Evolutionary conservation across 2,329 filamentous ascomycete species (phyloP).

Genomic region (Simplicillium sp.): DNA sequence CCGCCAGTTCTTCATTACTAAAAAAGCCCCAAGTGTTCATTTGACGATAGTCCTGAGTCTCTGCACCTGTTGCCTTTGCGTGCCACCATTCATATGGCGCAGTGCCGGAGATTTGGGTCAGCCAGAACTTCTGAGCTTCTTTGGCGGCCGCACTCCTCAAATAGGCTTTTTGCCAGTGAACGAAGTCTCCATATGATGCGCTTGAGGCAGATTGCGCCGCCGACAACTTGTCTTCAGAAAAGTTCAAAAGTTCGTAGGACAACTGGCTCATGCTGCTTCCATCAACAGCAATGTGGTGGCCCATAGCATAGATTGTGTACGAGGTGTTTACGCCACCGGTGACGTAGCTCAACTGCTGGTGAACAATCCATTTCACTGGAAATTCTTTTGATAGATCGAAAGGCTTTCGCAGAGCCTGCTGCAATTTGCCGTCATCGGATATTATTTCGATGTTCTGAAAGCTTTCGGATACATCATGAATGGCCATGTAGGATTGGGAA

Average conservation of each 20-base stretch:
- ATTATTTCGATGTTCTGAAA: slow-evolving; percentile 3
- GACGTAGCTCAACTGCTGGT: not conserved
- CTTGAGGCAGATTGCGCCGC: too few relatives aligned
- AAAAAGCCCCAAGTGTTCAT: slow-evolving; percentile 2
- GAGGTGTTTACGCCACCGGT: not conserved
- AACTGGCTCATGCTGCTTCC: slow-evolving; percentile 8
- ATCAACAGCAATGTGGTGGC: slow-evolving; percentile 9
- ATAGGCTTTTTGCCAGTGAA: slow-evolving; percentile 1
- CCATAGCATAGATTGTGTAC: slow-evolving; percentile 1
- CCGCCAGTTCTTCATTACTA: not conserved
- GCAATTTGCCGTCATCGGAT: not conserved
- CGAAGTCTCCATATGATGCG: slow-evolving; percentile 1
- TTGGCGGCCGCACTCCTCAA: not conserved
- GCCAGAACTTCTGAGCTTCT: not conserved
- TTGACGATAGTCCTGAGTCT: not conserved
- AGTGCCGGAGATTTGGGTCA: not conserved
- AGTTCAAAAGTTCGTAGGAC: slow-evolving; percentile 6
- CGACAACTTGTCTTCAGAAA: not conserved
- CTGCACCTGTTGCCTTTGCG: not conserved
- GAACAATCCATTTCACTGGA: slow-evolving; percentile 1
- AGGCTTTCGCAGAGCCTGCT: not conserved
- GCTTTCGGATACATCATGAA: not conserved
- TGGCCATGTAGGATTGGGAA: slow-evolving; percentile 2
- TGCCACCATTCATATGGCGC: slow-evolving; percentile 1
- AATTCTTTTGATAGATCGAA: slow-evolving; percentile 1